Conservation (phyloP, 2,329 filamentous ascomycete genomes). For the Aspergillus flavus region DNA sequence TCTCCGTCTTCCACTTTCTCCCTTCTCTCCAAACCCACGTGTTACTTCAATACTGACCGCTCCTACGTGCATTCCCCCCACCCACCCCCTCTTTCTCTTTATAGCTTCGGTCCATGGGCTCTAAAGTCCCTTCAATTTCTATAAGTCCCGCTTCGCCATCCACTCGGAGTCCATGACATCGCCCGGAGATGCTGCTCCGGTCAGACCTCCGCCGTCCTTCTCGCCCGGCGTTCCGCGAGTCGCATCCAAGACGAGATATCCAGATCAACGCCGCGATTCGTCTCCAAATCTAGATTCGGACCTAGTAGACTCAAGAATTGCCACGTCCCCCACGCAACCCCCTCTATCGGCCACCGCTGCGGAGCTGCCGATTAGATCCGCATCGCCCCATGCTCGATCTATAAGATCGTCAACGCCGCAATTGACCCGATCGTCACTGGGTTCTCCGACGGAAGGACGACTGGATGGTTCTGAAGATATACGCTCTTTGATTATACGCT, state of each 20-base stretch:
- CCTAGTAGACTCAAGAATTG: conserved; percentile 57
- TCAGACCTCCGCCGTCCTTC: conserved; percentile 70
- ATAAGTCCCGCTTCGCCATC: conserved; percentile 24
- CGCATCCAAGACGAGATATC: conserved; percentile 62
- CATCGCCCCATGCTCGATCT: conserved; percentile 65
- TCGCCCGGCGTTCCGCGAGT: conserved; percentile 65
- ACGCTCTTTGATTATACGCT: conserved; percentile 70
- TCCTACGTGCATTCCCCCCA: not conserved
- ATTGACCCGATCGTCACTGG: conserved; percentile 50
- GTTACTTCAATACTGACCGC: not conserved
- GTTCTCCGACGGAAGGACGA: conserved; percentile 55
- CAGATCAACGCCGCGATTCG: conserved; percentile 53
- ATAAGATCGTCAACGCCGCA: conserved; percentile 58
- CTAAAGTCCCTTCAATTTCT: conserved; percentile 24
- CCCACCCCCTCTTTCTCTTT: not conserved
- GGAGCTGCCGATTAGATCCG: conserved; percentile 68
- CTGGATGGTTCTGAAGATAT: conserved; percentile 58
- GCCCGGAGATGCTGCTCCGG: conserved; percentile 64
- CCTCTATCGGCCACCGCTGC: conserved; percentile 62
- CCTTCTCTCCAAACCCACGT: conserved; percentile 5
- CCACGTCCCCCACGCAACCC: conserved; percentile 56
- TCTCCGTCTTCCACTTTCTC: not conserved
- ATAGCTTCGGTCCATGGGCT: conserved; percentile 32
- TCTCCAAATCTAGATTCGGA: conserved; percentile 46
- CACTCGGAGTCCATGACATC: conserved; percentile 65